Evolutionary conservation across 768 basidiomycete genomes (phyloP), one percentile per base, ranked within the genome.

Genomic region (Hygrocybe coccinea): DNA sequence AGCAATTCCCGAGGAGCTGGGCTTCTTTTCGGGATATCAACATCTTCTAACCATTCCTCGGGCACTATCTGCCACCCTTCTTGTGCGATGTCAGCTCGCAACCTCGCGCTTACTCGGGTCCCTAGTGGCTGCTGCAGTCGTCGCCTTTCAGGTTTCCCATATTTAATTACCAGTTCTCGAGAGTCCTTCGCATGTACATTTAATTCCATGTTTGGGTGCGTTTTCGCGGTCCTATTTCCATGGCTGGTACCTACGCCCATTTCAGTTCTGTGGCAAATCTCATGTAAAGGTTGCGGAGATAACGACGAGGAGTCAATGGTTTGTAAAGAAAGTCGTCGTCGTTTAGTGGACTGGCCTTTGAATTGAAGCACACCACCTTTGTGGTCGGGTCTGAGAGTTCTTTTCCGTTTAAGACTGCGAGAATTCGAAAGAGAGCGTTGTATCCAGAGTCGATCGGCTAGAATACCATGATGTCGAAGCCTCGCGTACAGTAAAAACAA

Each of bases 391-490:
- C 63, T 67, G 21, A 59, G 55, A 2, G 62, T 37, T n/a, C 71
- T 67, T 60, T 76, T 79, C 56, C 76, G 74, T 59, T 76, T 79
- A 52, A 68, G 73, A 35, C 60, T 65, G 43, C 72, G 70, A 36
- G 74, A 74, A 63, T 76, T 82, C 1, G 82, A 85, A 10, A 74
- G 78, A 29, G 75, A 72, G n/a, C 88, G 86, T 65, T 93, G 91
- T 43, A 91, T 82, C 91, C 91, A 94, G 21, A 94, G 75, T 21
- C 91, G 85, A 64, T 91, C 86, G 53, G 82, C 89, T 90, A 15
- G 21, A 29, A 24, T 14, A 33, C 50, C 1, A 14, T 19, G 10
- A 19, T 44, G 36, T n/a, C 15, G 9, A 33, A 43, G 3, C 49
- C 5, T 7, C 17, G 15, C 35, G n/a, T 36, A 17, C 43, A 53